Evolutionary conservation across 208 protist species (phyloP).

Genomic region (Angomonas deanei): DNA sequence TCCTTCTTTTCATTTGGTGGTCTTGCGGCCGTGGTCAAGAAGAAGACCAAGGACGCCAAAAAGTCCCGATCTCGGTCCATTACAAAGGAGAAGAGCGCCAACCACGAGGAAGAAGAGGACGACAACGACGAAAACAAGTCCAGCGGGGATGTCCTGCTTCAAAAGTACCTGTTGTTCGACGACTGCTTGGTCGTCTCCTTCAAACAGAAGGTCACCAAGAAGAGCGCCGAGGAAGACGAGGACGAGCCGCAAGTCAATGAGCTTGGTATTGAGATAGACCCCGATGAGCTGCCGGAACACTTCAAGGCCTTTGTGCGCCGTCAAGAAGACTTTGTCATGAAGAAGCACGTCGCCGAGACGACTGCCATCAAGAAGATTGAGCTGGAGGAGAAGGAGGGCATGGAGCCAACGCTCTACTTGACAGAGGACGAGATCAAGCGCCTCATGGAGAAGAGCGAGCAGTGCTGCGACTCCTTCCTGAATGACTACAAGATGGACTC

Average conservation of each 20-base stretch:
- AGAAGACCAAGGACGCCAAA: conserved; percentile 11
- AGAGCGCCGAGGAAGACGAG: conserved; percentile 2
- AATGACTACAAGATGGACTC: conserved; percentile 58
- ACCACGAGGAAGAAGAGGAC: conserved; percentile 1
- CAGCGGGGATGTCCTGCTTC: conserved; percentile 16
- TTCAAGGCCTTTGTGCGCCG: conserved; percentile 81
- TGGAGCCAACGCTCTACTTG: conserved; percentile 78
- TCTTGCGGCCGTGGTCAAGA: conserved; percentile 26
- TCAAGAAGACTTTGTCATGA: conserved; percentile 83
- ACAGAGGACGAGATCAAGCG: conserved; percentile 65
- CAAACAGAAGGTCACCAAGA: conserved; percentile 21
- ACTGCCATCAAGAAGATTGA: conserved; percentile 49
- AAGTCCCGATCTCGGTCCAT: background rate
- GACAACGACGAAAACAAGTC: background rate
- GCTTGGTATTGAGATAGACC: conserved; percentile 54
- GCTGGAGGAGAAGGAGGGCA: conserved; percentile 67
- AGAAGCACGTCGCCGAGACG: conserved; percentile 40
- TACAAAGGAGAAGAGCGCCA: background rate
- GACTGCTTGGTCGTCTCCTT: conserved; percentile 72
- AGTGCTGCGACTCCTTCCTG: conserved; percentile 53
- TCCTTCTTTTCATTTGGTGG: conserved; percentile 80
- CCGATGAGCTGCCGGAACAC: conserved; percentile 58
- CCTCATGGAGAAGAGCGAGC: conserved; percentile 55
- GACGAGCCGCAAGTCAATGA: conserved; percentile 46
- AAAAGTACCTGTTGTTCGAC: conserved; percentile 29